Evolutionary conservation across 768 basidiomycete genomes (phyloP).

Genomic region (Gymnopilus junonius): DNA sequence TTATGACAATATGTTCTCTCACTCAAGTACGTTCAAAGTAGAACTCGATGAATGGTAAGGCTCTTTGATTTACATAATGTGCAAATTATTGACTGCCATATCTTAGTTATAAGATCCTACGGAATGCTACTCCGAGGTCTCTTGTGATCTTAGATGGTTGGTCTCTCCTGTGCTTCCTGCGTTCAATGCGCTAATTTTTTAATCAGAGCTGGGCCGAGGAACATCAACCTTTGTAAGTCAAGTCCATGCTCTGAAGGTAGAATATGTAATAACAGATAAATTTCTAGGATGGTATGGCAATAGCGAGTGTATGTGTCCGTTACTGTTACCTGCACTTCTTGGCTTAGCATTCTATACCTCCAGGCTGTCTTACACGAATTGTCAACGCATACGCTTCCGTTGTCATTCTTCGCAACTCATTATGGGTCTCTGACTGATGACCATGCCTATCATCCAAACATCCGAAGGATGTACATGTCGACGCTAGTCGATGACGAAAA

Average conservation of each 20-base stretch:
- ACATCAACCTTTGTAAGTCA: conserved; percentile 85
- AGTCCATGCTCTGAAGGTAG: background rate
- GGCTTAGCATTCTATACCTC: background rate
- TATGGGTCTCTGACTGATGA: conserved; percentile 96
- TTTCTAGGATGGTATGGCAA: conserved; percentile 94
- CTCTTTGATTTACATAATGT: background rate
- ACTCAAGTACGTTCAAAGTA: conserved; percentile 97
- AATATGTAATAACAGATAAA: conserved; percentile 1
- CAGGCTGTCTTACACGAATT: conserved; percentile 93
- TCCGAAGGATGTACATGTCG: conserved; percentile 95
- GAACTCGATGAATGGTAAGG: conserved; percentile 94
- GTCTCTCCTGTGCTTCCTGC: conserved; percentile 21
- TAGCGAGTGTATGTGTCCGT: conserved; percentile 71
- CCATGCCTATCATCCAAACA: conserved; percentile 89
- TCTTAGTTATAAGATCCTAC: conserved; percentile 85
- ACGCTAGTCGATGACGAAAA: conserved; percentile 93
- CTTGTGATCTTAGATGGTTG: conserved; percentile 93
- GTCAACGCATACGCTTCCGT: conserved; percentile 87
- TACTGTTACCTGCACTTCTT: background rate
- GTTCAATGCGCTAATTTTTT: conserved; percentile 14
- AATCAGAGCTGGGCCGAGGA: conserved; percentile 89
- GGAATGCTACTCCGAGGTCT: conserved; percentile 92
- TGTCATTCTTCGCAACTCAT: conserved; percentile 98
- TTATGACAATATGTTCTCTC: conserved; percentile 96
- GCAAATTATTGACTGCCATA: background rate